Percentiles rank a stretch among this genome's conserved stretches.
phyloP scores from a whole-genome alignment of 192 early-diverging fungal species.

The Coemansia biformis region DNA sequence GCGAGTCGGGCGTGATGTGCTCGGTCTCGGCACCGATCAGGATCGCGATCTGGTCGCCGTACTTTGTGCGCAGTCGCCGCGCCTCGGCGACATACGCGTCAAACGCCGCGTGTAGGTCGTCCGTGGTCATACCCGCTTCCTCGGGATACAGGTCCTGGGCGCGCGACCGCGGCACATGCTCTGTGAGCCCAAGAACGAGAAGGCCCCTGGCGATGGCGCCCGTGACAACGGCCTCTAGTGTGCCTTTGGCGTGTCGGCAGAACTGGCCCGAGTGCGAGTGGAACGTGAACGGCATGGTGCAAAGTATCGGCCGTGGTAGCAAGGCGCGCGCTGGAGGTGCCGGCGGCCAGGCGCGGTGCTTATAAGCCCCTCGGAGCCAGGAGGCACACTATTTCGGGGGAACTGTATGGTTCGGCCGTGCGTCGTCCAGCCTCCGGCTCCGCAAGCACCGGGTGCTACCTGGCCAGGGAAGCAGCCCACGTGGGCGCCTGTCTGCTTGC shows the following conservation, averaged over 20 bases:
- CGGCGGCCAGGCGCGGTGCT: too few species aligned
- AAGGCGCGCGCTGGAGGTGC: too few species aligned
- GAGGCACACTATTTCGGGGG: too few species aligned
- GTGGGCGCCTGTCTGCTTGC: too few species aligned
- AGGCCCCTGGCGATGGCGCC: constrained; percentile 73
- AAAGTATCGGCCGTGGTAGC: too few species aligned
- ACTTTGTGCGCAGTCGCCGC: constrained; percentile 59
- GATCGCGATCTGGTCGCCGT: constrained; percentile 55
- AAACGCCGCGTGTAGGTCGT: constrained; percentile 60
- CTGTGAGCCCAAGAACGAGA: constrained; percentile 73
- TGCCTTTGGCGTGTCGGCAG: constrained; percentile 86
- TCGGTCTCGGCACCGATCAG: constrained; percentile 92
- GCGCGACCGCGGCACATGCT: constrained; percentile 85
- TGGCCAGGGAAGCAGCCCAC: too few species aligned
- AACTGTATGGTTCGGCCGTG: too few species aligned
- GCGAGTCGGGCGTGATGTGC: constrained; percentile 56
- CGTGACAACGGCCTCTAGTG: constrained; percentile 73
- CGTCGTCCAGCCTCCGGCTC: too few species aligned
- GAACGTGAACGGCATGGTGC: constrained; percentile 69
- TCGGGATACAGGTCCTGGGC: constrained; percentile 86
- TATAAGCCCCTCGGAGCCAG: too few species aligned
- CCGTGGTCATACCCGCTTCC: constrained; percentile 66
- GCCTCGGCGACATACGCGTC: constrained; percentile 70
- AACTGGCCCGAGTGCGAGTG: constrained; percentile 96
- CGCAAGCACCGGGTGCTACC: too few species aligned